Evolutionary conservation across 2,329 filamentous ascomycete species (phyloP).

Genomic region (Remersonia thermophila): DNA sequence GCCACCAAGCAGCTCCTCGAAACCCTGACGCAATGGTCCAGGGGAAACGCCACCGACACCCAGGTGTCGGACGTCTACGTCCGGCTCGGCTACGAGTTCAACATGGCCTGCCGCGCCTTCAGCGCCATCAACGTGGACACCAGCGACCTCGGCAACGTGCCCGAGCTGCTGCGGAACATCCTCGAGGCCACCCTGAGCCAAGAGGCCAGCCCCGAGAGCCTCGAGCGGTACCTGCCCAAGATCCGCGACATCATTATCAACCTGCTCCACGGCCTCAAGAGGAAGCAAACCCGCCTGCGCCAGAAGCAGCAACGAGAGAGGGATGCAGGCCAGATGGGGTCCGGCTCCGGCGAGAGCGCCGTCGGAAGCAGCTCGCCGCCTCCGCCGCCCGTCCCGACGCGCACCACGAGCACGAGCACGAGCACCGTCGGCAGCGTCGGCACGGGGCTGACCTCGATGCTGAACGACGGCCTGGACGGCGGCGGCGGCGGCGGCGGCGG

Average conservation of each 20-base stretch:
- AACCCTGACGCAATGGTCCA: conserved; percentile 95
- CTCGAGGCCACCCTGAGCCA: conserved; percentile 94
- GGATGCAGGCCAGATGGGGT: conserved; percentile 26
- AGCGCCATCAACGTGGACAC: conserved; percentile 95
- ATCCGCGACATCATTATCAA: conserved; percentile 99
- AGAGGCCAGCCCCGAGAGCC: conserved; percentile 82
- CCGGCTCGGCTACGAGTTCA: conserved; percentile 94
- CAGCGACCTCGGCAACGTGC: conserved; percentile 84
- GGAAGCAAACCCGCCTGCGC: conserved; percentile 82
- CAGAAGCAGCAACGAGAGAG: conserved; percentile 49
- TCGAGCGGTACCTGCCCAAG: conserved; percentile 84
- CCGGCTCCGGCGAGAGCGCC: conserved; percentile 12
- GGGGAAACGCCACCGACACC: conserved; percentile 77
- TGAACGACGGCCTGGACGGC: conserved; percentile 47
- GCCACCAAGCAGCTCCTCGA: conserved; percentile 96
- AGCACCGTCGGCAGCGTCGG: conserved; percentile 46
- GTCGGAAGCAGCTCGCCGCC: conserved; percentile 11
- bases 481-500: conserved; percentile 28
- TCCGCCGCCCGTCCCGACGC: conserved; percentile 29
- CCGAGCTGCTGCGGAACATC: conserved; percentile 78
- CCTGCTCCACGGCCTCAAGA: conserved; percentile 85
- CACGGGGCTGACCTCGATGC: conserved; percentile 43
- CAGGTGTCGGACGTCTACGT: conserved; percentile 98
- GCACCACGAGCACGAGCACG: conserved; percentile 42
- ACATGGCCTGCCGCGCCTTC: conserved; percentile 94